These are phyloP conservation scores for Aureobasidium leucospermi DNA, from an alignment of 2,329 filamentous ascomycete species.

Conservation along the genomic window DNA sequence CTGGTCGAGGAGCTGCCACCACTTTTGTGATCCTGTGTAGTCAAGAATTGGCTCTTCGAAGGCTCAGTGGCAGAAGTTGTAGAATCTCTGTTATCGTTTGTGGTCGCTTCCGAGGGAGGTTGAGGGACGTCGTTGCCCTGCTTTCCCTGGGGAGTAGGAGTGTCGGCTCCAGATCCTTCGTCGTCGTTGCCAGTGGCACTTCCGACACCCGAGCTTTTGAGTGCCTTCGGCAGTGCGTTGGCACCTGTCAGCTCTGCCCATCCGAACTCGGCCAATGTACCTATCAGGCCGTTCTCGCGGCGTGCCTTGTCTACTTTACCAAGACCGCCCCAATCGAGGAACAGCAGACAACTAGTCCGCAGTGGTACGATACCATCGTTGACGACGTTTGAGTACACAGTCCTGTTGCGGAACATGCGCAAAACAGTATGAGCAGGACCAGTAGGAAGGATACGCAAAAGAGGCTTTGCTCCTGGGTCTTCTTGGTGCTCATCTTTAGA, in stretches of 20 bases:
- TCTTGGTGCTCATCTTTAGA: conserved; percentile 40
- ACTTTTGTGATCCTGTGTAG: background rate
- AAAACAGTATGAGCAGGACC: conserved; percentile 84
- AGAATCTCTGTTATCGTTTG: conserved; percentile 48
- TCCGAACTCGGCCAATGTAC: conserved; percentile 86
- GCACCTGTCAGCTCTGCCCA: conserved; percentile 83
- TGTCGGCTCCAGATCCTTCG: conserved; percentile 20
- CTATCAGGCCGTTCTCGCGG: conserved; percentile 83
- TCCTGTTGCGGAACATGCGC: conserved; percentile 81
- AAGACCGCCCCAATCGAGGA: conserved; percentile 91
- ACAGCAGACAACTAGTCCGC: conserved; percentile 90
- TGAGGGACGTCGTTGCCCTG: conserved; percentile 55
- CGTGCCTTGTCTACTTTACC: conserved; percentile 91
- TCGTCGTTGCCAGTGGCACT: conserved; percentile 21
- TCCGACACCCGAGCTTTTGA: background rate
- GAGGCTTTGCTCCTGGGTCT: conserved; percentile 79
- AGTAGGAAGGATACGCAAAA: conserved; percentile 81
- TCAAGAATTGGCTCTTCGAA: background rate
- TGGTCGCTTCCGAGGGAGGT: conserved; percentile 57
- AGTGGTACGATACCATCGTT: conserved; percentile 96
- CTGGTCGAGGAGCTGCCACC: background rate
- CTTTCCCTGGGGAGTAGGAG: conserved; percentile 18
- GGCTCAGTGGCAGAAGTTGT: conserved; percentile 13
- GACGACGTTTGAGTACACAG: conserved; percentile 92
- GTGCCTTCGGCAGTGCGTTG: conserved; percentile 29